These are phyloP conservation scores for Entomortierella lignicola DNA, from an alignment of 192 early-diverging fungal species.

Conservation along the genomic window DNA sequence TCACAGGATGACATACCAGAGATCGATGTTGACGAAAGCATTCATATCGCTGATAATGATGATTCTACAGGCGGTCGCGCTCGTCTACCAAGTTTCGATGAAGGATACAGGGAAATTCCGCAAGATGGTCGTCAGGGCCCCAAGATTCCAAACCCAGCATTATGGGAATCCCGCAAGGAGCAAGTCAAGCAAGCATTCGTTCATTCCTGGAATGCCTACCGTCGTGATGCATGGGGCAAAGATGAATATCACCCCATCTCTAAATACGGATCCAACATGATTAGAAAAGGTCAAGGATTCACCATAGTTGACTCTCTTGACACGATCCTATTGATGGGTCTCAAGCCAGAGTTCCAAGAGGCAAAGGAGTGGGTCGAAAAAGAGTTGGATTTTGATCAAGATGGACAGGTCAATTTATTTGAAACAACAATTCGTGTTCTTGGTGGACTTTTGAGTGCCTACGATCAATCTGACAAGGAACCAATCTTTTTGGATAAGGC, in stretches of 20 bases:
- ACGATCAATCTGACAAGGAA: conserved; percentile 70
- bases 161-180: conserved; percentile 68
- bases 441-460: conserved; percentile 80
- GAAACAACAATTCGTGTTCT: conserved; percentile 82
- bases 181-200: conserved; percentile 76
- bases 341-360: conserved; percentile 76
- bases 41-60: not conserved
- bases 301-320: conserved; percentile 90
- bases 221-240: conserved; percentile 77
- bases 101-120: not conserved
- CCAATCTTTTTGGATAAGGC: conserved; percentile 71
- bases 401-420: conserved; percentile 75
- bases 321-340: conserved; percentile 85
- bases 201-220: conserved; percentile 84
- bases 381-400: conserved; percentile 74
- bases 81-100: not conserved
- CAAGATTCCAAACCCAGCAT: conserved; percentile 5
- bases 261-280: conserved; percentile 74
- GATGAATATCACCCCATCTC: conserved; percentile 89
- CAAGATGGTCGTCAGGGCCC: not conserved
- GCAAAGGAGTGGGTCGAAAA: conserved; percentile 73
- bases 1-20: not conserved
- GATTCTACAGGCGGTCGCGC: not conserved
- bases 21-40: conserved; percentile 11
- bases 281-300: conserved; percentile 73